Percentiles rank a stretch among this genome's conserved stretches.
Evolutionary conservation across 164 flowering plant genomes (phyloP).

Genomic region (Cinnamomum micranthum): DNA sequence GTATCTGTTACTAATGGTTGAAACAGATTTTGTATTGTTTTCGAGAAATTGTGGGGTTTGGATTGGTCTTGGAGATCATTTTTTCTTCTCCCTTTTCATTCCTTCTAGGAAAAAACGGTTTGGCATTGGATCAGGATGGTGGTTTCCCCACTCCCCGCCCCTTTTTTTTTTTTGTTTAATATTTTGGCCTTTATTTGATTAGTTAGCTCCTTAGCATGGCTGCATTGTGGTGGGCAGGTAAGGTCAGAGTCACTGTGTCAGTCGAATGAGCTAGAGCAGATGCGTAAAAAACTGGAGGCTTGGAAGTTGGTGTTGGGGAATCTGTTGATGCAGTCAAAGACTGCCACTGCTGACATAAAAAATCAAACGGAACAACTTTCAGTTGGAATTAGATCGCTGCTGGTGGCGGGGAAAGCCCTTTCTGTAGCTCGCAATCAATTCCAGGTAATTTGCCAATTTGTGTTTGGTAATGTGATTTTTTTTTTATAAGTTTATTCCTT

Average conservation of each 20-base stretch:
- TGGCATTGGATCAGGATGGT: neutral
- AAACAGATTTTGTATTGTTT: neutral
- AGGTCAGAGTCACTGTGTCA: conserved; percentile 55
- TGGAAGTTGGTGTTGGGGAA: conserved; percentile 51
- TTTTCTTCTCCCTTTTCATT: neutral
- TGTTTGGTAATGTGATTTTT: neutral
- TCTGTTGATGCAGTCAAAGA: conserved; percentile 40
- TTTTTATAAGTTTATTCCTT: neutral
- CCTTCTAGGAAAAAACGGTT: neutral
- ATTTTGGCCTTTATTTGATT: conserved; percentile 34
- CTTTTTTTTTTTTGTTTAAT: neutral
- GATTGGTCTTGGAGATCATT: too few species aligned
- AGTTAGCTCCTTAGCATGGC: conserved; percentile 43
- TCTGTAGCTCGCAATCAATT: conserved; percentile 57
- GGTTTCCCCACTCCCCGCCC: too few species aligned
- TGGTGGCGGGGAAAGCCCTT: conserved; percentile 66
- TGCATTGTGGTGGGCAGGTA: conserved; percentile 50
- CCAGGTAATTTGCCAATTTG: conserved; percentile 41
- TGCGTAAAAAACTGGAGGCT: conserved; percentile 55
- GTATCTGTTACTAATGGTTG: too few species aligned
- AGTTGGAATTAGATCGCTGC: conserved; percentile 46
- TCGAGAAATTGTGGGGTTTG: too few species aligned
- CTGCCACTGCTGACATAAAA: conserved; percentile 46
- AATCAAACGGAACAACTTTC: conserved; percentile 55
- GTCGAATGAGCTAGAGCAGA: conserved; percentile 73